phyloP scores from a whole-genome alignment of 768 basidiomycete genomes.

The Boletus rufocinnamomeus region DNA sequence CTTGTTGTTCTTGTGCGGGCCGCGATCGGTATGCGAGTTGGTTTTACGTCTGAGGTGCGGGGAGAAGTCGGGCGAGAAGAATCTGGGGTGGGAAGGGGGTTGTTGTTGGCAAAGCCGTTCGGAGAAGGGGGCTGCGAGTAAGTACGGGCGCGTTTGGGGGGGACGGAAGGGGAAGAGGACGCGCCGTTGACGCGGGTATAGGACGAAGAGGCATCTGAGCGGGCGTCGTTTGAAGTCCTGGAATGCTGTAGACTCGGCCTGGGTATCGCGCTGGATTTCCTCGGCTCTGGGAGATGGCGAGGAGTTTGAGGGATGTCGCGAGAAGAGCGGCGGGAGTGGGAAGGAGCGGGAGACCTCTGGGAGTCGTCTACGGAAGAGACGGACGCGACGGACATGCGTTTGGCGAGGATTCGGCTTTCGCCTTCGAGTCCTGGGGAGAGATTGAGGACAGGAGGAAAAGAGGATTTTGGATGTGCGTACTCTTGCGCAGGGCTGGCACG shows the following conservation, averaged over 20 bases:
- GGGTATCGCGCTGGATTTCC: conserved; percentile 46
- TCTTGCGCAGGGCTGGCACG: conserved; percentile 77
- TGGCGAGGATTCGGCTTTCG: conserved; percentile 77
- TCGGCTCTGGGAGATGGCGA: conserved; percentile 35
- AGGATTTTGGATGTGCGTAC: conserved; percentile 42
- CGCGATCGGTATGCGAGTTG: conserved; percentile 51
- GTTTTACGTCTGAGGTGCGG: conserved; percentile 41
- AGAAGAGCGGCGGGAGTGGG: conserved; percentile 22
- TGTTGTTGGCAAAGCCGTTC: conserved; percentile 32
- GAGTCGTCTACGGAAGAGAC: conserved; percentile 55
- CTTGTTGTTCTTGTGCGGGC: conserved; percentile 45
- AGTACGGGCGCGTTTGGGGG: conserved; percentile 58
- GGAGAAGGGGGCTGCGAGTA: conserved; percentile 54
- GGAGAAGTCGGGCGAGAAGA: conserved; percentile 47
- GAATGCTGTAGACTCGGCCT: conserved; percentile 45
- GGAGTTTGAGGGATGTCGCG: conserved; percentile 22
- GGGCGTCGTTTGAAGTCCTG: conserved; percentile 31
- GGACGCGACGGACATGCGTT: conserved; percentile 75
- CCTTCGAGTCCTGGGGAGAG: conserved; percentile 64
- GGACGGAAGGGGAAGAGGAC: conserved; percentile 33
- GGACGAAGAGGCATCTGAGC: conserved; percentile 29
- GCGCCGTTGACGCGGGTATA: conserved; percentile 30
- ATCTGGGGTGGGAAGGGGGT: conserved; percentile 37
- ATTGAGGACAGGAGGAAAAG: not conserved
- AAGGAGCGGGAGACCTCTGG: conserved; percentile 24